Conservation (phyloP, 371 early-diverging fungal genomes). For the Blakeslea trispora region DNA sequence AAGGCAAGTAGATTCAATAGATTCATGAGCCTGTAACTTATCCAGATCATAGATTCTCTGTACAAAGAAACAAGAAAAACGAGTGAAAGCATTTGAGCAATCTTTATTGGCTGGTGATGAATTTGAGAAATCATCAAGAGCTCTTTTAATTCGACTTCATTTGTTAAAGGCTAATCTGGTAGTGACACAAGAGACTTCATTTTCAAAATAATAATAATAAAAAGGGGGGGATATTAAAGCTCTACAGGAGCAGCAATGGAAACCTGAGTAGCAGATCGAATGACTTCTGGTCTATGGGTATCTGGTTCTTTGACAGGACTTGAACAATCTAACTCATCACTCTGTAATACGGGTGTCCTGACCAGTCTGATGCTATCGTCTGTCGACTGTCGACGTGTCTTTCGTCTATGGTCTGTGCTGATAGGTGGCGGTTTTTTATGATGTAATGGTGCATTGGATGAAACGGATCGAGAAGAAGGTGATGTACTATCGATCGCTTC, state of each 20-base stretch:
- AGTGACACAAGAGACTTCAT: slow-evolving; percentile 16
- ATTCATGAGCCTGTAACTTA: neutral
- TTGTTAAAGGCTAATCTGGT: slow-evolving; percentile 55
- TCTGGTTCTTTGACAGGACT: slow-evolving; percentile 50
- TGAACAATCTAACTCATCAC: slow-evolving; percentile 36
- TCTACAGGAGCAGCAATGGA: slow-evolving; percentile 42
- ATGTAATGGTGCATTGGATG: slow-evolving; percentile 26
- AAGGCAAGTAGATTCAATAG: slow-evolving; percentile 57
- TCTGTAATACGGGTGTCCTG: slow-evolving; percentile 30
- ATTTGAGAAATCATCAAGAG: slow-evolving; percentile 60
- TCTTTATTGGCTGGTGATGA: slow-evolving; percentile 62
- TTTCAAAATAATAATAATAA: neutral
- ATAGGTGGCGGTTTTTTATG: neutral
- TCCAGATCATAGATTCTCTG: slow-evolving; percentile 43
- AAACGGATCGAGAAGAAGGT: slow-evolving; percentile 23
- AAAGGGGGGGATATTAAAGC: neutral
- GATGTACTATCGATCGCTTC: slow-evolving; percentile 28
- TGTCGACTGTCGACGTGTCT: slow-evolving; percentile 24
- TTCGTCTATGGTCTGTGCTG: slow-evolving; percentile 9
- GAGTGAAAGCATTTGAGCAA: slow-evolving; percentile 64
- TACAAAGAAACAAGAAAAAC: slow-evolving; percentile 65
- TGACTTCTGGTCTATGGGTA: slow-evolving; percentile 44
- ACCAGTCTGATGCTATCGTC: slow-evolving; percentile 39
- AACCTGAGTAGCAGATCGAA: slow-evolving; percentile 47
- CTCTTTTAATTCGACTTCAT: slow-evolving; percentile 60